Percentiles rank a stretch among this genome's conserved stretches.
phyloP scores from a whole-genome alignment of 192 early-diverging fungal species.

The Coemansia sp. region DNA sequence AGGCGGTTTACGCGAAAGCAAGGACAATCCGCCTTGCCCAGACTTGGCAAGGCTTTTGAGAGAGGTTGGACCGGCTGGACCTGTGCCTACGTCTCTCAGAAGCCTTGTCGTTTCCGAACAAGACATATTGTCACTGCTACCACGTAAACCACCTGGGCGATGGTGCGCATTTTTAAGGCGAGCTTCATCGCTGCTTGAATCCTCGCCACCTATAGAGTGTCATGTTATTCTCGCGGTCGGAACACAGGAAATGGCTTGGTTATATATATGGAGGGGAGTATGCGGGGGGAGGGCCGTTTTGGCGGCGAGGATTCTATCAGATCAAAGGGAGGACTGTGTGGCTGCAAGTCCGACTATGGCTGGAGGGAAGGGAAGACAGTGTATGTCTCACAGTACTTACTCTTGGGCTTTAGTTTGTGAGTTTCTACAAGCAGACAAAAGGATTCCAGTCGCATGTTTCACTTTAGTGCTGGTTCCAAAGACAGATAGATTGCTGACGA shows the following conservation, averaged over 20 bases:
- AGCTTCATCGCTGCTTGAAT: constrained; percentile 18
- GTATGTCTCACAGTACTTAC: constrained; percentile 14
- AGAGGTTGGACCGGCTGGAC: not conserved
- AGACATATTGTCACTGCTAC: not conserved
- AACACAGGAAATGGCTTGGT: not conserved
- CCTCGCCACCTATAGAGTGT: constrained; percentile 7
- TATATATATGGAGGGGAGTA: not conserved
- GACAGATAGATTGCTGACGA: not conserved
- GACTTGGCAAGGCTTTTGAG: constrained; percentile 20
- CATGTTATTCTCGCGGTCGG: not conserved
- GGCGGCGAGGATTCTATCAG: not conserved
- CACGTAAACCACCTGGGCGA: constrained; percentile 24
- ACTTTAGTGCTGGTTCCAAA: not conserved
- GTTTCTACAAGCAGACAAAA: constrained; percentile 25
- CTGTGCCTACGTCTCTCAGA: constrained; percentile 13
- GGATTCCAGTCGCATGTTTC: not conserved
- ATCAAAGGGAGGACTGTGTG: not conserved
- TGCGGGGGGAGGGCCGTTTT: not conserved
- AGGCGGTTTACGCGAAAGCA: not conserved
- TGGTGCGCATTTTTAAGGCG: constrained; percentile 26
- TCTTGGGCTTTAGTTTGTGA: constrained; percentile 41
- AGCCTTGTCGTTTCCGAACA: constrained; percentile 7
- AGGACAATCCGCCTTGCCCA: not conserved
- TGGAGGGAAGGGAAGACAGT: not conserved
- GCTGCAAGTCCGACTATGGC: not conserved